Base-by-base conservation (phyloP, 805 yeast species). In the Hyphopichia homilentoma region DNA sequence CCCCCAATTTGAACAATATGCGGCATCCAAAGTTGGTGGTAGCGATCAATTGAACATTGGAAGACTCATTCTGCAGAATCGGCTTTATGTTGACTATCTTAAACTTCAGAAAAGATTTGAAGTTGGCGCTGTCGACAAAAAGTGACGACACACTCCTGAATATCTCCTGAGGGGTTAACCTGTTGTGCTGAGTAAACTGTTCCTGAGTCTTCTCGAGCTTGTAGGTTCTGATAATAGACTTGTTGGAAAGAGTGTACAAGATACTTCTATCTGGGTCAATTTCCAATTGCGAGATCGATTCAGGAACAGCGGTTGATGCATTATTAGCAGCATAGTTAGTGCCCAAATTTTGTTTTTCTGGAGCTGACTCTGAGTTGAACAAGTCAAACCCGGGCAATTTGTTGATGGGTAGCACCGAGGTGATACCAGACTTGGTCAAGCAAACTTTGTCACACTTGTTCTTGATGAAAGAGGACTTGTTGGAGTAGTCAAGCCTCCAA, bases 401-500 rank as follows among this genome's bases (percentile, higher is more conserved):
- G 24, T 47, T 57, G 13, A 50, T 40, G 11, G 72, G 69, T 18
- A 65, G 52, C 3, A 63, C 68, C 21, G 57, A 48, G 4, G 66
- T 51, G 24, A 66, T 49, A 68, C 79, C 43, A 75, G 75, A 59
- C 77, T 79, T 27, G 8, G 97, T 87, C 34, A 85, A 70, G 54
- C 97, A 87, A 25, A 81, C 77, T 55, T 88, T 88, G 45, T 77
- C 78, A 50, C 95, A 84, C 47, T 81, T 84, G 49, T 84, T 81
- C 41, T 80, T 77, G 53, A 87, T 87, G 85, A 96, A 90, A 34
- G 85, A 81, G 29, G 87, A 93, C 16, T 83, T 74, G 43, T 81
- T 83, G 5, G 89, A 74, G 53, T 93, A 93, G 38, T 77, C 80
- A 34, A 93, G 65, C 51, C 86, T 90, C 96, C 96, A 93, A 26